Conservation (phyloP, 495 filamentous ascomycete species). For the Chlorociboria aeruginascens region DNA sequence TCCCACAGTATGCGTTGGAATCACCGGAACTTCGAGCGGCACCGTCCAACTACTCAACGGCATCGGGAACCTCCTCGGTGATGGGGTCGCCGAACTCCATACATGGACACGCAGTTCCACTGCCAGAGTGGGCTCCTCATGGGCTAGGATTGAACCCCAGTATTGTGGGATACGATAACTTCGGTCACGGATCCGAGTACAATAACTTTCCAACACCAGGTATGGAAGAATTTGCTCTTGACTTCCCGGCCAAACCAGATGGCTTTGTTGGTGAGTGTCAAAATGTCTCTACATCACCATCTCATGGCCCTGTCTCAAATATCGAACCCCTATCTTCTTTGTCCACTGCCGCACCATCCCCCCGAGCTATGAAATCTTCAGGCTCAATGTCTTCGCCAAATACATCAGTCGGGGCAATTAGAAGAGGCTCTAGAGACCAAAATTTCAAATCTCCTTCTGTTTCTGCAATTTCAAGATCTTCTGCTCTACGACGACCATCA, state of each 20-base stretch:
- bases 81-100: slow-evolving; percentile 71
- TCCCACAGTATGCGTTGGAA: slow-evolving; percentile 13
- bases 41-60: slow-evolving; percentile 53
- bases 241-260: slow-evolving; percentile 37
- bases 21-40: slow-evolving; percentile 34
- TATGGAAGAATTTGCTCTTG: slow-evolving; percentile 44
- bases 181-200: slow-evolving; percentile 24
- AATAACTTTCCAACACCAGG: slow-evolving; percentile 27
- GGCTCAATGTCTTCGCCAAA: slow-evolving; percentile 22
- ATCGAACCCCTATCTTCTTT: slow-evolving; percentile 21
- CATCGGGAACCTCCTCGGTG: slow-evolving; percentile 67
- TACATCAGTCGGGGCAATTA: slow-evolving; percentile 22
- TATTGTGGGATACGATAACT: slow-evolving; percentile 51
- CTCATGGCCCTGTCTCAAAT: slow-evolving; percentile 19
- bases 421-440: slow-evolving; percentile 18
- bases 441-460: slow-evolving; percentile 39
- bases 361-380: slow-evolving; percentile 21
- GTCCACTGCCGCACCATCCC: slow-evolving; percentile 22
- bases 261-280: slow-evolving; percentile 70
- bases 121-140: slow-evolving; percentile 49
- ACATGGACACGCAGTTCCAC: slow-evolving; percentile 40
- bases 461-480: slow-evolving; percentile 36
- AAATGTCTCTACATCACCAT: slow-evolving; percentile 20
- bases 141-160: slow-evolving; percentile 54
- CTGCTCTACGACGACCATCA: slow-evolving; percentile 15